Evolutionary conservation across 306 rosid genomes (phyloP), one percentile per base, ranked within the genome.

Genomic region (Vigna reflexopilosa): DNA sequence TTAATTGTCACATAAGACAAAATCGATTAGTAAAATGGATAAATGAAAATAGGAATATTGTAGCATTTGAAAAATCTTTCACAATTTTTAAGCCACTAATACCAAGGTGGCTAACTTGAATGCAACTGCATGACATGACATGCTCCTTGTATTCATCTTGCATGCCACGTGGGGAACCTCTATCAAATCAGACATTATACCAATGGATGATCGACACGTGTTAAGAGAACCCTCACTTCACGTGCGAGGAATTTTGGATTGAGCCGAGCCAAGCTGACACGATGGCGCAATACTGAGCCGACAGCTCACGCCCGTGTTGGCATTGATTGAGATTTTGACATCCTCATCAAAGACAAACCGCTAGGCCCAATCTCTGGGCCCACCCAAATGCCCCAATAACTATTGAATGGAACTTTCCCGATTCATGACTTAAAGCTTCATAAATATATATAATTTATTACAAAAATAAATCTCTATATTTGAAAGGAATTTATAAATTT

Each of bases 251-350:
- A 75, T 32, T 19, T 12, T 45, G 11, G 19, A 52, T 19, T 12
- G 28, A 77, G 19, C 47, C 28, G 30, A 82, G 74, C 74, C 40
- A 75, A 62, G 68, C 77, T 4, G n/a, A 26, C 9, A 42, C 16
- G 36, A 52, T 75, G 68, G 71, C 70, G 15, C 12, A 7, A 26
- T 40, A 17, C 30, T 59, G 34, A 82, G 78, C 82, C 30, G 70
- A 82, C 82, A 82, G 47, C 63, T 76, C 73, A 70, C 17, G 42
- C 45, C 3, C 8, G 7, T 47, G 24, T 75, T 75, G 75, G 9
- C 66, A 83, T 85, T 83, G 15, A 85, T 83, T 80, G 34, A 28
- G 87, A 83, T 75, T 83, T 86, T 83, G 93, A 87, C 90, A 73
- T 80, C 82, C 70, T 78, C 6, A 70, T 68, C 48, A 1, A 2